A percentile compares a stretch with the other conserved stretches of the same genome.
Conservation (phyloP, 208 protist species). For the Leishmania aethiopica region DNA sequence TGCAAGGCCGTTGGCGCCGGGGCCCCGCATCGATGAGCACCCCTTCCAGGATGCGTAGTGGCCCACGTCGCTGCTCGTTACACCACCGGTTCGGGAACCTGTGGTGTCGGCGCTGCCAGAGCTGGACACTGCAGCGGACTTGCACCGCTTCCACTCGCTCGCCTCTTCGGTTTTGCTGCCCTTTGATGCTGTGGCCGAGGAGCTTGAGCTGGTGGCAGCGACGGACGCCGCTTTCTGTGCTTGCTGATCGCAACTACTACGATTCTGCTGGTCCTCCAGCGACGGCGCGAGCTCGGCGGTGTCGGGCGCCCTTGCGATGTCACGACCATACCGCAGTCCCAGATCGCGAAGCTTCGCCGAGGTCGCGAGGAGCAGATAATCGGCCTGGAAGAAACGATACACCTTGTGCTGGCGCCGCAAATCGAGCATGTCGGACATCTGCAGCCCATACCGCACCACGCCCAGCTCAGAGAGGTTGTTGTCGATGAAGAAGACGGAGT, state of each 20-base stretch:
- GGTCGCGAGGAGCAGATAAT: conserved; percentile 60
- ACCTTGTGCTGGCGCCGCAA: conserved; percentile 41
- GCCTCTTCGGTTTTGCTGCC: conserved; percentile 10
- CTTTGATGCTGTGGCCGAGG: neutral
- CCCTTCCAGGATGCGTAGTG: neutral
- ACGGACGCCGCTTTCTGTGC: neutral
- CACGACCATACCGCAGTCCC: conserved; percentile 38
- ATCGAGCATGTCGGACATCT: conserved; percentile 54
- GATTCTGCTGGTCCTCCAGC: neutral
- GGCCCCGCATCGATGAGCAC: neutral
- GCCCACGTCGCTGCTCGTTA: neutral
- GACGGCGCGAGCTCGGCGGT: neutral
- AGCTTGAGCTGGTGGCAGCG: neutral
- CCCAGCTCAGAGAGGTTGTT: conserved; percentile 87
- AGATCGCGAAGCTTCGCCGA: conserved; percentile 52
- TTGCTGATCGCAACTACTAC: neutral
- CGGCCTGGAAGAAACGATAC: conserved; percentile 63
- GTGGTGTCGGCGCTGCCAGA: conserved; percentile 4
- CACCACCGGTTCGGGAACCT: neutral
- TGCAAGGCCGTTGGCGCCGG: neutral
- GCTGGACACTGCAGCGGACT: conserved; percentile 17
- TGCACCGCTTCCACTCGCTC: conserved; percentile 10
- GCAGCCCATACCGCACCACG: conserved; percentile 62
- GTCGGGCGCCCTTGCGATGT: conserved; percentile 38
- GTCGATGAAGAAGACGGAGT: conserved; percentile 87